These are phyloP conservation scores for Paraurostyla sp. DNA, from an alignment of 73 alveolate species.

Conservation along the genomic window DNA sequence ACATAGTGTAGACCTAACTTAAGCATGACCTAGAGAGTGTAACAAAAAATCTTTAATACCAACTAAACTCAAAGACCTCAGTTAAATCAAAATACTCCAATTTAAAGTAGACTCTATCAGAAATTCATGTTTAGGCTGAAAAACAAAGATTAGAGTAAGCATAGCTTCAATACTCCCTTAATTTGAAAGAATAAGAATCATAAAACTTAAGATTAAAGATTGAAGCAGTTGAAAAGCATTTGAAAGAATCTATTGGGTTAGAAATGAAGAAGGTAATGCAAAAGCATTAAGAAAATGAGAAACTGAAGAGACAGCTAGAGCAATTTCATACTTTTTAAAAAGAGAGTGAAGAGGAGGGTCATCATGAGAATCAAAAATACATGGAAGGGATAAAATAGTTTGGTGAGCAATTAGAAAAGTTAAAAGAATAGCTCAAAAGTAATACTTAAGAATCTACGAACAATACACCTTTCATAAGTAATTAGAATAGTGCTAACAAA, in stretches of 20 bases:
- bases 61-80: background rate
- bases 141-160: background rate
- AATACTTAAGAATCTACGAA: background rate
- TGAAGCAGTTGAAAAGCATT: background rate
- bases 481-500: too few relatives aligned
- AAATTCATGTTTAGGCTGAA: background rate
- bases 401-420: conserved; percentile 1
- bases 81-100: background rate
- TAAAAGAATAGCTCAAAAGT: background rate
- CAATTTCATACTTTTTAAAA: background rate
- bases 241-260: background rate
- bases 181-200: background rate
- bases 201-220: background rate
- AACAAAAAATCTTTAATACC: background rate
- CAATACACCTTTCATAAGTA: background rate
- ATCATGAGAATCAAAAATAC: background rate
- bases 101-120: background rate
- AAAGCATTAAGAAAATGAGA: background rate
- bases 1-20: background rate
- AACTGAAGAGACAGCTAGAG: background rate
- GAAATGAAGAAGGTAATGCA: background rate
- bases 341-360: conserved; percentile 1
- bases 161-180: too few relatives aligned
- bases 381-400: background rate
- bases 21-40: background rate